phyloP scores from a whole-genome alignment of 352 stramenopile genomes.

The Pythium aquatile region DNA sequence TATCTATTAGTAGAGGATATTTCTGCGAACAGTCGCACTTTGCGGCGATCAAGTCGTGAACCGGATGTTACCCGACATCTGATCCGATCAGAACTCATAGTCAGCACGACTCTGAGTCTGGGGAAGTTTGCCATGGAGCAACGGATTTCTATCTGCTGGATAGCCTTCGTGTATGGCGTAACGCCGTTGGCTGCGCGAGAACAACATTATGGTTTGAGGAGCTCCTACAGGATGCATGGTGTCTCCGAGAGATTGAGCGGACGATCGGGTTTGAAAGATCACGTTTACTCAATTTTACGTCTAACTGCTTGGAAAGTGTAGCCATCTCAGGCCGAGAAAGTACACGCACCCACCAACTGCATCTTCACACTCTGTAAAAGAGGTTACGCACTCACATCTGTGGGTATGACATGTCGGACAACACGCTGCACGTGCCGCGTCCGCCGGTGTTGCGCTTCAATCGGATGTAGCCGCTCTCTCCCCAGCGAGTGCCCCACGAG shows the following conservation, averaged over 20 bases:
- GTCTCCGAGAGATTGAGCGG: too few relatives aligned
- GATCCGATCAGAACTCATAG: constrained; percentile 1
- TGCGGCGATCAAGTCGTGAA: background rate
- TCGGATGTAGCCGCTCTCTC: constrained; percentile 63
- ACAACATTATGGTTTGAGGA: too few relatives aligned
- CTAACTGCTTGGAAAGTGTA: background rate
- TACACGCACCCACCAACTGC: background rate
- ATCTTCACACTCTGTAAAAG: background rate
- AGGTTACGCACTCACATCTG: background rate
- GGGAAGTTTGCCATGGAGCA: too few relatives aligned
- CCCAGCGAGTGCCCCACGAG: constrained; percentile 35
- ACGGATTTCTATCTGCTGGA: too few relatives aligned
- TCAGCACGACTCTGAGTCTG: constrained; percentile 1
- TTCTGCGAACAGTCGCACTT: background rate
- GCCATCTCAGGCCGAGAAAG: constrained; percentile 2
- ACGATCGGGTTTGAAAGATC: background rate
- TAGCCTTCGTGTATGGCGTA: too few relatives aligned
- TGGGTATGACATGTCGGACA: background rate
- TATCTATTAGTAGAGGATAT: constrained; percentile 1
- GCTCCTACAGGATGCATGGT: too few relatives aligned
- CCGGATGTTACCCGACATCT: background rate
- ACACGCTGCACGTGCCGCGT: background rate
- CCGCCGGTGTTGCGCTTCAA: constrained; percentile 60
- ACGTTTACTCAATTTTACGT: background rate
- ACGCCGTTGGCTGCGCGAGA: too few relatives aligned